These are phyloP conservation scores for Herpetomonas samuelpessoai DNA, from an alignment of 208 protist species.

Conservation along the genomic window DNA sequence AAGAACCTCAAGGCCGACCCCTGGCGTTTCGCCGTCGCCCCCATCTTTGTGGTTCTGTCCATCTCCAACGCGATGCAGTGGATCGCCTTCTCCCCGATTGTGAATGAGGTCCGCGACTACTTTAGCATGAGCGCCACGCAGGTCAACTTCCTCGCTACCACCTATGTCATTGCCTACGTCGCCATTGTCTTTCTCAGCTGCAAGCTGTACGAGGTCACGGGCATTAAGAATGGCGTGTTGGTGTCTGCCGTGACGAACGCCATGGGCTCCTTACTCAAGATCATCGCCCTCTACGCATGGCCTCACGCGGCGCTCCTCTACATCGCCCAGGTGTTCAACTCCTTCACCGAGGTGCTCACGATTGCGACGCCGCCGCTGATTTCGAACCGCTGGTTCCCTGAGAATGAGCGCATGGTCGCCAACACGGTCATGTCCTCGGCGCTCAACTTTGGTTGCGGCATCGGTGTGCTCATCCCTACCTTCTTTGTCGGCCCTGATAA, in stretches of 20 bases:
- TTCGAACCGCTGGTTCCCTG: conserved; percentile 75
- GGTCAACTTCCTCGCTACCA: conserved; percentile 69
- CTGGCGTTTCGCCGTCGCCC: conserved; percentile 49
- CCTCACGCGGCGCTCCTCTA: conserved; percentile 53
- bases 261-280: conserved; percentile 55
- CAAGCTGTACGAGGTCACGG: conserved; percentile 71
- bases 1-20: conserved; percentile 24
- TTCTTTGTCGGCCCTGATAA: conserved; percentile 64
- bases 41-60: conserved; percentile 59
- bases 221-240: conserved; percentile 50
- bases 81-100: conserved; percentile 67
- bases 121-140: conserved; percentile 59
- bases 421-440: conserved; percentile 65
- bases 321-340: conserved; percentile 65
- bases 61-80: conserved; percentile 81
- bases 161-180: conserved; percentile 80
- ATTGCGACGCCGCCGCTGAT: conserved; percentile 79
- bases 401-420: conserved; percentile 55
- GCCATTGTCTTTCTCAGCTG: conserved; percentile 76
- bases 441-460: conserved; percentile 66
- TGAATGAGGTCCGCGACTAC: conserved; percentile 49
- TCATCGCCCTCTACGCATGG: conserved; percentile 62
- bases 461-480: conserved; percentile 62
- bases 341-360: conserved; percentile 66
- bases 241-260: conserved; percentile 47